Evolutionary conservation across 768 basidiomycete genomes (phyloP).

Genomic region (Hericium rajendrae): DNA sequence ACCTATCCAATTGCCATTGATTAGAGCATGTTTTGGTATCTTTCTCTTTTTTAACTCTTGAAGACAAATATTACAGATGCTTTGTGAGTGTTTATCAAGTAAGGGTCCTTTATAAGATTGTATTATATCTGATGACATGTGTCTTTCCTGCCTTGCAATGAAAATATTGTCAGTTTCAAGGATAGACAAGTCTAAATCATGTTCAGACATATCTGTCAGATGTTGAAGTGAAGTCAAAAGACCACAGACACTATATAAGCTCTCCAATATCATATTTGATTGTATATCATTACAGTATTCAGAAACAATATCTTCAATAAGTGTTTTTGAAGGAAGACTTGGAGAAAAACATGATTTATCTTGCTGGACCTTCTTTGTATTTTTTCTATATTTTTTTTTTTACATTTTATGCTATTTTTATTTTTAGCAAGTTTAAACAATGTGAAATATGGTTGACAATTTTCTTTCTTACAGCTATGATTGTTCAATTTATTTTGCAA

Average conservation of each 20-base stretch:
- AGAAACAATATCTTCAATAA: not conserved
- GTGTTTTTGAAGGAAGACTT: not conserved
- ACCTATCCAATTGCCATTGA: slow-evolving; percentile 29
- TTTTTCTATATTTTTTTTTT: too few species aligned
- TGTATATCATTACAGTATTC: not conserved
- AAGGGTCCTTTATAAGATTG: not conserved
- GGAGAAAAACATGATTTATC: not conserved
- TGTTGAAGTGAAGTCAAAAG: not conserved
- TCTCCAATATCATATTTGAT: not conserved
- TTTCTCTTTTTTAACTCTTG: not conserved
- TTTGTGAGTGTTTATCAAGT: not conserved
- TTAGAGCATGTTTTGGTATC: slow-evolving; percentile 20
- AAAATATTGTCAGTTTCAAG: not conserved
- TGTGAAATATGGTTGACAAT: too few species aligned
- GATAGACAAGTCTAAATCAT: not conserved
- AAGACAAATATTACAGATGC: not conserved
- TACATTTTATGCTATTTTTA: too few species aligned
- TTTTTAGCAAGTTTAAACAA: too few species aligned
- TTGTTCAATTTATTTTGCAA: too few species aligned
- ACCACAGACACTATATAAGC: not conserved
- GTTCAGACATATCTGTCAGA: not conserved
- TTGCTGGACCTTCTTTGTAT: too few species aligned
- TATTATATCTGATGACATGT: not conserved
- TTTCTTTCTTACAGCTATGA: too few species aligned
- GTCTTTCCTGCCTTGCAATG: not conserved